A percentile compares a stretch with the other conserved stretches of the same genome.
Evolutionary conservation across 1,139 yeast species (phyloP).

Genomic region (Diutina rugosa): DNA sequence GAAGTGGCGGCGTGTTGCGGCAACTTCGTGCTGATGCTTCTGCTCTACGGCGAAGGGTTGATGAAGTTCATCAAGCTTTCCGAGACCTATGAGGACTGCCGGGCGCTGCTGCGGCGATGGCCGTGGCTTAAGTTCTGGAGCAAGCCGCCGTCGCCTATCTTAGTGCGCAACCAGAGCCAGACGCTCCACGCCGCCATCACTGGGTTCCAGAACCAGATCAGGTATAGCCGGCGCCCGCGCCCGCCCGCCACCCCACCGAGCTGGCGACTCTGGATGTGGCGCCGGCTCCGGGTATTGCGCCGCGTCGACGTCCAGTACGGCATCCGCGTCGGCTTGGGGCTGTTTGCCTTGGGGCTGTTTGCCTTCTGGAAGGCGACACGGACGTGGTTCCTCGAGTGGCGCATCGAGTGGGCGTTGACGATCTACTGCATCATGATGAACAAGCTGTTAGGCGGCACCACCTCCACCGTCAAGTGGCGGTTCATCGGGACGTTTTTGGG

Average conservation of each 20-base stretch:
- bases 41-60: constrained; percentile 51
- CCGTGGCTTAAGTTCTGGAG: constrained; percentile 43
- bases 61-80: constrained; percentile 33
- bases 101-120: constrained; percentile 23
- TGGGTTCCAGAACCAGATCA: neutral
- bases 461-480: constrained; percentile 68
- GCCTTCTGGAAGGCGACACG: constrained; percentile 54
- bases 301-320: constrained; percentile 70
- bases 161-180: neutral
- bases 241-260: neutral
- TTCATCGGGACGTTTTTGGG: constrained; percentile 68
- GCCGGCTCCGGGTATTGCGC: constrained; percentile 21
- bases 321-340: constrained; percentile 68
- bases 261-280: constrained; percentile 14
- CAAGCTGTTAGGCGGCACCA: constrained; percentile 78
- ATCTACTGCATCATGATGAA: constrained; percentile 78
- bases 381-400: constrained; percentile 45
- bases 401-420: constrained; percentile 78
- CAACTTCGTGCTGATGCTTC: constrained; percentile 55
- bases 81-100: constrained; percentile 25
- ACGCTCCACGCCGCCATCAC: neutral
- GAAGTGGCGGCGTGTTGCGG: constrained; percentile 82
- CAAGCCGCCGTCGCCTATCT: constrained; percentile 1
- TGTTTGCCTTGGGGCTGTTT: constrained; percentile 49
- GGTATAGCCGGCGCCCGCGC: neutral